Evolutionary conservation across 805 yeast species (phyloP), one percentile per base, ranked within the genome.

Genomic region (Saccharomycopsis sp.): DNA sequence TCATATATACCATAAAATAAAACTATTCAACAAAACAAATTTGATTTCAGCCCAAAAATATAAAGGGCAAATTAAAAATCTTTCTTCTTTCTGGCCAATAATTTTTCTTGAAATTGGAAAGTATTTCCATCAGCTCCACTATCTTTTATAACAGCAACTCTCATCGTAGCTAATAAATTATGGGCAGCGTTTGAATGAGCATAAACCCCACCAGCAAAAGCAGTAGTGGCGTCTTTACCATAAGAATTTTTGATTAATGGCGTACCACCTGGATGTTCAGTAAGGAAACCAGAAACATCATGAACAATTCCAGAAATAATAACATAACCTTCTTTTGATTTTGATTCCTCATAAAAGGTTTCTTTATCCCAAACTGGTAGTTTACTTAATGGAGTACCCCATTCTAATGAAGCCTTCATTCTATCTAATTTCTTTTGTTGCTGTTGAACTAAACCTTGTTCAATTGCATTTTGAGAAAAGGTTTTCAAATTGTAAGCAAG

Each of bases 151-250:
- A 83, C 80, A 20, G 89, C 92, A 14, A 83, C 76, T 68, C 94
- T 76, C 83, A 81, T 73, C 13, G 81, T 76, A 15, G 89, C 86
- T 59, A 83, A 69, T 55, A 82, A 63, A 59, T 83, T 83, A 59
- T 80, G 87, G 18, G 92, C 94, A 46, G 94, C 92, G 52, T 82
- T 83, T 6, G 89, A 79, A 56, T 83, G 94, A 10, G 82, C 75
- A 55, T 83, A 83, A 23, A 83, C 92, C 56, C 85, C 88, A 56
- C 94, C 94, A 56, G 79, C 79, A 67, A 83, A 83, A 1, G 88
- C 92, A 56, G 71, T 72, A 12, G 89, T 79, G 21, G 89, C 89
- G 58, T 83, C 92, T 58, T 80, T 82, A 52, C 89, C 88, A 46
- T 72, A 62, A 2, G 88, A 76, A 26, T 87, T 76, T 51, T 72